A percentile compares a stretch with the other conserved stretches of the same genome.
Conservation (phyloP, 2,329 filamentous ascomycete genomes). For the Neofusicoccum sp. region DNA sequence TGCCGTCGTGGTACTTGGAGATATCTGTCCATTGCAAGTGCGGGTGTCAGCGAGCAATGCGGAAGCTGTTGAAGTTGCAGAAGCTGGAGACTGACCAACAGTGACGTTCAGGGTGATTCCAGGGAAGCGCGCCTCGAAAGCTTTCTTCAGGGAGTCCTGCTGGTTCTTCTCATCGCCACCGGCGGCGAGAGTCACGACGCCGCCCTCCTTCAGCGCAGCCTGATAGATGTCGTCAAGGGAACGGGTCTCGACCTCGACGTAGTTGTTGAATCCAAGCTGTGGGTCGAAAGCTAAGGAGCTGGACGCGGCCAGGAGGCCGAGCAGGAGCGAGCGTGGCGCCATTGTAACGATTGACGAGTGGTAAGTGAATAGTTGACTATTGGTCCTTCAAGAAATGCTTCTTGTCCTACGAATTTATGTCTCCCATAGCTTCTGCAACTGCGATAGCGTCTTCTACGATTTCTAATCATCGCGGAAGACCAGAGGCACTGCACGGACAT, state of each 20-base stretch:
- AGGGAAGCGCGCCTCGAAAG: slow-evolving; percentile 50
- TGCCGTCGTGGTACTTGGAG: neutral
- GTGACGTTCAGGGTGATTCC: slow-evolving; percentile 53
- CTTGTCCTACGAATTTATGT: neutral
- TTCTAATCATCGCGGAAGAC: neutral
- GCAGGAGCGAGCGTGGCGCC: neutral
- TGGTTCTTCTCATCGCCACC: slow-evolving; percentile 48
- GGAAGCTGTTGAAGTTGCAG: slow-evolving; percentile 46
- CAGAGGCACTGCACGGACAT: neutral
- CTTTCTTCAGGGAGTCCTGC: slow-evolving; percentile 40
- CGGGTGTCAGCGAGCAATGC: too few relatives aligned
- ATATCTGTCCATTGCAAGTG: neutral
- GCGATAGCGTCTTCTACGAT: neutral
- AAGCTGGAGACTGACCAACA: slow-evolving; percentile 58
- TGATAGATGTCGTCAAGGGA: slow-evolving; percentile 51
- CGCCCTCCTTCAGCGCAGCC: slow-evolving; percentile 48
- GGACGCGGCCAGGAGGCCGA: neutral
- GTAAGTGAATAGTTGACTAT: neutral
- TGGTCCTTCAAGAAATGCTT: neutral
- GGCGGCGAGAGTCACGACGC: slow-evolving; percentile 47
- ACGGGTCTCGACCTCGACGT: slow-evolving; percentile 43
- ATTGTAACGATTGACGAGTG: neutral
- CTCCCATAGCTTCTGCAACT: neutral
- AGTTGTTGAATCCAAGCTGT: neutral
- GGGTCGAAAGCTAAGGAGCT: neutral